phyloP scores from a whole-genome alignment of 2,329 filamentous ascomycete species.

The Ambrosiella xylebori region DNA sequence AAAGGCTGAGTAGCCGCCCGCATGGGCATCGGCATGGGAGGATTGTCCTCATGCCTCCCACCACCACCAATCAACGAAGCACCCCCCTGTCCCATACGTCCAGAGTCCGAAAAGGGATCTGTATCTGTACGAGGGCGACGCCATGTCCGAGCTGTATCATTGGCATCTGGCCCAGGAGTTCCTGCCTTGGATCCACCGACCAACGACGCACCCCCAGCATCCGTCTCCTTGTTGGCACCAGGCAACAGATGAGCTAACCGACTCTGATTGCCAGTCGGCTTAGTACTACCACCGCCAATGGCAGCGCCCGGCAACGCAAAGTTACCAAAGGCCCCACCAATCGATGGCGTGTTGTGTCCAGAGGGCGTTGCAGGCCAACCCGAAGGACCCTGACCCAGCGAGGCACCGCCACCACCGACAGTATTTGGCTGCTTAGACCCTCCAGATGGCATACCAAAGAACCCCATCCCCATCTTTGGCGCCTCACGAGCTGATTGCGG shows the following conservation, averaged over 20 bases:
- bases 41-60: slow-evolving; percentile 50
- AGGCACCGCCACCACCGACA: slow-evolving; percentile 4
- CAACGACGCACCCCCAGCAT: slow-evolving; percentile 24
- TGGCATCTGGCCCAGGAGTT: slow-evolving; percentile 17
- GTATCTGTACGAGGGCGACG: slow-evolving; percentile 51
- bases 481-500: slow-evolving; percentile 10
- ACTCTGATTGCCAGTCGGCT: slow-evolving; percentile 41
- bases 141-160: slow-evolving; percentile 33
- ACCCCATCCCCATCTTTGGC: slow-evolving; percentile 7
- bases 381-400: slow-evolving; percentile 30
- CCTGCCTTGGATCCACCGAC: slow-evolving; percentile 23
- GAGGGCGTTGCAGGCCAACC: slow-evolving; percentile 33
- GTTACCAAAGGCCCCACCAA: slow-evolving; percentile 68
- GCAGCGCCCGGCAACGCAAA: slow-evolving; percentile 54
- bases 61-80: slow-evolving; percentile 35
- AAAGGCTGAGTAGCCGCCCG: slow-evolving; percentile 10
- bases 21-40: slow-evolving; percentile 21
- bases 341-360: slow-evolving; percentile 27
- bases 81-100: slow-evolving; percentile 21
- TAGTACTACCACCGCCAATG: slow-evolving; percentile 24
- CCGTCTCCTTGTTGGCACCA: slow-evolving; percentile 26
- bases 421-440: neutral
- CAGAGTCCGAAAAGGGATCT: slow-evolving; percentile 57
- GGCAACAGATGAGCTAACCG: slow-evolving; percentile 71
- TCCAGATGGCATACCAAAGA: slow-evolving; percentile 2